phyloP scores from a whole-genome alignment of 257 asterid genomes.

The Solanum piurae region DNA sequence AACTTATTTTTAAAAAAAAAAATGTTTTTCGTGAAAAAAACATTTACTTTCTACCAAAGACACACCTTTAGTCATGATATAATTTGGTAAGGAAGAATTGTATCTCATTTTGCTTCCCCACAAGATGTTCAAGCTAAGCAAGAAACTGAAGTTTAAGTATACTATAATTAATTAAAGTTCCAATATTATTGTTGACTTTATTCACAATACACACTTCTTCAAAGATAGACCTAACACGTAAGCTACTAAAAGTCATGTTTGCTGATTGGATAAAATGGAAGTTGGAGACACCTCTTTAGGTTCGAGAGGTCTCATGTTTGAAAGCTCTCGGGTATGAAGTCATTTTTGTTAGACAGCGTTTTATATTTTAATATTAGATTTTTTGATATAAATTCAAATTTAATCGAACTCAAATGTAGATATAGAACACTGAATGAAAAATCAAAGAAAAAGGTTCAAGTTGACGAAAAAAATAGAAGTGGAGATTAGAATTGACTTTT shows the following conservation, averaged over 20 bases:
- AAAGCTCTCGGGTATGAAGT: too few species aligned
- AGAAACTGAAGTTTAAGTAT: not conserved
- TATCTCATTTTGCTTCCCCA: not conserved
- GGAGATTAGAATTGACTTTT: not conserved
- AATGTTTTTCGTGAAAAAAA: not conserved
- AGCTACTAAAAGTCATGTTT: not conserved
- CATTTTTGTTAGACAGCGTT: too few species aligned
- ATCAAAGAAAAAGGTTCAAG: not conserved
- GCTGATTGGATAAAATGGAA: not conserved
- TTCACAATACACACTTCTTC: not conserved
- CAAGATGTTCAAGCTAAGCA: not conserved
- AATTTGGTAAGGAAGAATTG: not conserved
- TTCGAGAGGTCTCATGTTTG: not conserved
- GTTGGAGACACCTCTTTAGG: not conserved
- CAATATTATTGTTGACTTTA: not conserved
- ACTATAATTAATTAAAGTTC: not conserved
- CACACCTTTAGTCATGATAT: not conserved
- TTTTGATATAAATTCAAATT: fast-evolving
- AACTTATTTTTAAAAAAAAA: not conserved
- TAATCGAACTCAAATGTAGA: fast-evolving
- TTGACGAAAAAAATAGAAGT: not conserved
- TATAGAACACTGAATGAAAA: too few species aligned
- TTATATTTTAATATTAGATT: too few species aligned
- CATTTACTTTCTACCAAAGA: not conserved
- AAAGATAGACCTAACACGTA: not conserved